Evolutionary conservation across 2,329 filamentous ascomycete species (phyloP), one percentile per base, ranked within the genome.

Genomic region (Arthrobotrys megalospora): DNA sequence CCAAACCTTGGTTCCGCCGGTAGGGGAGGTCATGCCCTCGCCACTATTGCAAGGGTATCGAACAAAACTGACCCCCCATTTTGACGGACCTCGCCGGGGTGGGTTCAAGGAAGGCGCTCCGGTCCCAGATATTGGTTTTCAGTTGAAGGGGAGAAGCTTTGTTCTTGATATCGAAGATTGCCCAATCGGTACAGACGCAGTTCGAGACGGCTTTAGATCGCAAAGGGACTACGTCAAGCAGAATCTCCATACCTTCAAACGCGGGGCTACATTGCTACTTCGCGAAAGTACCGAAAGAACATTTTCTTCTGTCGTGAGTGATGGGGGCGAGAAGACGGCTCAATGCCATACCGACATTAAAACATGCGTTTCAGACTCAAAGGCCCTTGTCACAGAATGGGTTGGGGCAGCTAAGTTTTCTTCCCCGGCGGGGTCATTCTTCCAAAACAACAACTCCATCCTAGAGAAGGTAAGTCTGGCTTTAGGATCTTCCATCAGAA

Each of bases 401-500:
- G 89, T 99, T 80, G 93, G 91, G 83, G 86, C 90, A 84, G 96
- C 92, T 86, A 87, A 91, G 83, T 97, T 99, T 86, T 91, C 91
- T 84, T 98, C 97, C 86, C 93, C 92, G 1, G 96, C 96, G 10
- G 94, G 94, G 76, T 90, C 93, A 65, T 99, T 99, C 87, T 99
- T 99, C 89, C 96, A 99, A 84, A 99, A 99, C 88, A 99, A 99
- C 88, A 98, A 98, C 87, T 96, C 94, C 69, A 98, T 99, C 85
- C 91, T 99, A 24, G 90, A 93, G 34, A 86, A 87, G 14, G 80
- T 81, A 75, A 45, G 80, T 76, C 24, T 14, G 6, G 3, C 16
- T n/a, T 53, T 6, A 10, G 24, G 19, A 41, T n/a, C 6, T 3
- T 38, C 32, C n/a, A 8, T 16, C 53, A 24, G 32, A 16, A n/a